These are phyloP conservation scores for Zymoseptoria crescenta DNA, from an alignment of 2,329 filamentous ascomycete genomes.

Conservation along the genomic window DNA sequence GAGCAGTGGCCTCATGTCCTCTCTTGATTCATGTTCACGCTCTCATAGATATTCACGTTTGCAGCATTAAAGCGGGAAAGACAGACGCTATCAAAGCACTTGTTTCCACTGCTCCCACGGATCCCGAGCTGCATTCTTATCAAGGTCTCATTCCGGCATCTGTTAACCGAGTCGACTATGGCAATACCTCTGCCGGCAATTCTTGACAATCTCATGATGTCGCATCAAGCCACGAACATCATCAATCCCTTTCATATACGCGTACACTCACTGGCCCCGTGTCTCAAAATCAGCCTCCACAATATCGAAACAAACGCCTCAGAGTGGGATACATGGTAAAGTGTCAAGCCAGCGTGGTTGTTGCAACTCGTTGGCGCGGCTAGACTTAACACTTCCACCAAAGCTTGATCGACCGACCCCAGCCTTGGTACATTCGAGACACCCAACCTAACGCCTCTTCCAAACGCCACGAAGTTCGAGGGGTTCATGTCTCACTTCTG, in stretches of 20 bases:
- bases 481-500: background rate
- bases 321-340: background rate
- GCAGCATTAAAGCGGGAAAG: background rate
- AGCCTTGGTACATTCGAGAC: background rate
- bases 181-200: no score
- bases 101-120: background rate
- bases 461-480: background rate
- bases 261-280: background rate
- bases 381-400: background rate
- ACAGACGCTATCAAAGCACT: background rate
- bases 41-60: background rate
- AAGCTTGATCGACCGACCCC: background rate
- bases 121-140: background rate
- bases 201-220: no score
- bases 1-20: background rate
- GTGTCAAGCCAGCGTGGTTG: background rate
- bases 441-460: background rate
- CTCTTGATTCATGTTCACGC: background rate
- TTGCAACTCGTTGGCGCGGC: background rate
- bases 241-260: background rate
- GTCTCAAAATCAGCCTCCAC: background rate
- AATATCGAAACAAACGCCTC: background rate
- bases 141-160: background rate
- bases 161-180: background rate
- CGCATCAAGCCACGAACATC: background rate